Evolutionary conservation across 2,329 filamentous ascomycete species (phyloP), one percentile per base, ranked within the genome.

Genomic region (Colletotrichum limetticola): DNA sequence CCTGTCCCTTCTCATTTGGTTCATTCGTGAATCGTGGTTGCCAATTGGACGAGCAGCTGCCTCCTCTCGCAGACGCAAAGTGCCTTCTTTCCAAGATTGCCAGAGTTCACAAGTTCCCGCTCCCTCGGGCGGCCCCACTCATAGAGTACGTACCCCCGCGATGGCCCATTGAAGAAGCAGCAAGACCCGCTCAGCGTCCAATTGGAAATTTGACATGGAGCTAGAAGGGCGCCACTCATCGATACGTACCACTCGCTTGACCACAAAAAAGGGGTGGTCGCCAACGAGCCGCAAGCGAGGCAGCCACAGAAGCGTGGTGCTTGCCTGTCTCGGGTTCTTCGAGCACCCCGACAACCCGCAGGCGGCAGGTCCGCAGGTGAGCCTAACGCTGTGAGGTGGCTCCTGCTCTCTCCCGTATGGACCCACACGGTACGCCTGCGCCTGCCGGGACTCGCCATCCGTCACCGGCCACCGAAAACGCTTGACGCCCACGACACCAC

Each of bases 341-440:
- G 66, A 73, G 46, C 55, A 71, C 56, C 66, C 71, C 71, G 71
- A 73, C 61, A 73, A 66, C 71, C 71, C 71, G 71, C 42, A 49
- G 19, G 42, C 42, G 19, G 42, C 42, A 49, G 19, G 42, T 11
- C 16, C 7, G 32, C 42, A n/a, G 16, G 42, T 49, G 42, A 49
- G 42, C 42, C 16, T 49, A 7, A 8, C 42, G 7, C 22, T 22
- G 37, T 42, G 32, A 35, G 37, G 16, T 42, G 37, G 37, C 37
- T 42, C 37, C 42, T 49, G 42, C 19, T 9, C 46, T 30, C 28
- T n/a, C 56, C 71, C 60, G 42, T 26, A 9, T 12, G 7, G 46
- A 16, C 37, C 66, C 55, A 60, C 69, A 65, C 11, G 32, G 32
- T 35, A 35, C 32, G 0, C 16, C 32, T 63, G 49, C 62, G 52